These are phyloP conservation scores for Emericellopsis atlantica DNA, from an alignment of 2,329 filamentous ascomycete genomes.

Conservation along the genomic window DNA sequence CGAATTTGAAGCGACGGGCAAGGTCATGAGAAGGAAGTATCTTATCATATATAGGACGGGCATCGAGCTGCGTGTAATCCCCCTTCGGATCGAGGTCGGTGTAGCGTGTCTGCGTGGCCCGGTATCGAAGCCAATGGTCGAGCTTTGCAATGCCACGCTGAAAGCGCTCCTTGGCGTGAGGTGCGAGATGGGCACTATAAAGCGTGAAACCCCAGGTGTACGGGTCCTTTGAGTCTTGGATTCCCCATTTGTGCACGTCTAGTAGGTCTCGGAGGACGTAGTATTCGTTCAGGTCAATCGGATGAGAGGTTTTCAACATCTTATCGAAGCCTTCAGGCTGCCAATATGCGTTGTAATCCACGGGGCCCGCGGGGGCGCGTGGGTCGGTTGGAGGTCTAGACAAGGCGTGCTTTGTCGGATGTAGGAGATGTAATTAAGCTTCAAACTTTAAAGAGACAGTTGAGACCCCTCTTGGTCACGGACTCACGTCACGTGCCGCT, in stretches of 20 bases:
- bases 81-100: not conserved
- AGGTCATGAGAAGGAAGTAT: slow-evolving; percentile 3
- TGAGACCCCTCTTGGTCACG: no score
- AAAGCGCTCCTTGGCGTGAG: not conserved
- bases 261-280: not conserved
- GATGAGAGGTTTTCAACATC: not conserved
- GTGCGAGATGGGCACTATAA: not conserved
- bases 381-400: no score
- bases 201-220: not conserved
- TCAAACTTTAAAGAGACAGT: no score
- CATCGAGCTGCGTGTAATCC: not conserved
- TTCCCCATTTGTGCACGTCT: not conserved
- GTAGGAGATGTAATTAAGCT: no score
- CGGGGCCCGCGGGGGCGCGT: no score
- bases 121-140: not conserved
- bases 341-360: no score
- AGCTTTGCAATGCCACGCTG: not conserved
- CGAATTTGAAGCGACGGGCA: slow-evolving; percentile 2
- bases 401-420: no score
- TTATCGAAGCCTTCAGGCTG: no score
- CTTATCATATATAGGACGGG: not conserved
- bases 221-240: not conserved
- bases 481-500: no score
- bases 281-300: not conserved
- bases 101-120: not conserved